phyloP scores from a whole-genome alignment of 495 filamentous ascomycete species.

The Bacidia gigantensis region DNA sequence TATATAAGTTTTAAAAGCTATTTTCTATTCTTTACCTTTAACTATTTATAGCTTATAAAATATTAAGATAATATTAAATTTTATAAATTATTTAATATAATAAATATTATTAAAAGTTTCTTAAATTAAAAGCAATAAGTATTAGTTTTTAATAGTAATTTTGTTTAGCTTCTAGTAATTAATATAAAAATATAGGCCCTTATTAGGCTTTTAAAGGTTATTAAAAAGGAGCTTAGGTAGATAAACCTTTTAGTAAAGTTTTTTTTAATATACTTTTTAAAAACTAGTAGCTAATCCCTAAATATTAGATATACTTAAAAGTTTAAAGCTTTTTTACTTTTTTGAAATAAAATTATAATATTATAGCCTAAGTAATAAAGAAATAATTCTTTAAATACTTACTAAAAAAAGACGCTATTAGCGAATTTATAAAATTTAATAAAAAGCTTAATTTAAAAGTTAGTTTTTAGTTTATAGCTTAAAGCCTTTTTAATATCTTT shows the following conservation, averaged over 20 bases:
- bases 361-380: no score
- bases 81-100: neutral
- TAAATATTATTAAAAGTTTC: conserved; percentile 1
- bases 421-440: neutral
- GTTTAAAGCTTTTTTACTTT: neutral
- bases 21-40: neutral
- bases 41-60: neutral
- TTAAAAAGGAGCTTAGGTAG: neutral
- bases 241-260: neutral
- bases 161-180: neutral
- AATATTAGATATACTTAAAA: neutral
- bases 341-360: neutral
- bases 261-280: neutral
- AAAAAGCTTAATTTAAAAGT: neutral
- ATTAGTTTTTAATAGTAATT: neutral
- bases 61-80: conserved; percentile 4
- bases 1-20: neutral
- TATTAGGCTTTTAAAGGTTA: neutral
- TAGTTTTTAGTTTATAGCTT: neutral
- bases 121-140: neutral
- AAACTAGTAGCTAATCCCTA: neutral
- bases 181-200: neutral
- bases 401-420: no score
- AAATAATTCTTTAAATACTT: no score
- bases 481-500: neutral